Base-by-base conservation (phyloP, 345 rosid genomes). In the Melaleuca quinquenervia region DNA sequence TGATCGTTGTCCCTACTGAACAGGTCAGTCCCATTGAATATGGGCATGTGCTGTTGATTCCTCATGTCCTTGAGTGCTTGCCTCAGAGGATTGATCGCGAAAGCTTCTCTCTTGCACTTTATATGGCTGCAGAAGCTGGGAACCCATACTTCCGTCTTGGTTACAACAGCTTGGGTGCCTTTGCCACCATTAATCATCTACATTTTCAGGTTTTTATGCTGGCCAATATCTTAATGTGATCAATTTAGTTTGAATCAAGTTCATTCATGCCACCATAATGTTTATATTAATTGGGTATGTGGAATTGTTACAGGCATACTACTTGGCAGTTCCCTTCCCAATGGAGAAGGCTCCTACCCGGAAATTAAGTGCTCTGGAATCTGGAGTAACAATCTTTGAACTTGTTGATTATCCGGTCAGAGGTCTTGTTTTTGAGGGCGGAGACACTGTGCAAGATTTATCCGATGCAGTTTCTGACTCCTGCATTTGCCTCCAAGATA, bases 11-110 rank as follows among this genome's bases (percentile, higher is more conserved):
- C 84, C 84, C 32, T 14, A 82, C 75, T 54, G 36, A 84, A 87
- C 94, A 97, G 99, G 99, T 96, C 51, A 97, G 99, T 88, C 98
- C 99, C 6, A 97, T 97, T 85, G 99, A 97, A 87, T 97, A 97
- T 84, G 98, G 99, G 55, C 99, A 97, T 83, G 98, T 97, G 76
- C 89, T 97, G 85, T 88, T 97, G 91, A 94, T 97, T 88, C 99
- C 99, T 11, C 96, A 92, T 4, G 85, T 97, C 83, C 91, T 95
- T 48, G 98, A 96, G 80, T 95, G 98, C 92, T 89, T 96, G 90
- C 99, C 99, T 22, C 99, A 97, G 92, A 95, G 94, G 94, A 96
- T 97, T 51, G 99, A 97, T 88, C 94, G 86, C 74, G 90, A 95
- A 82, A 96, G 95, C 94, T 92, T 97, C 74, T 85, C 95, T 90